Conservation (phyloP, 1,284 basidiomycete genomes). For the Prillingera fragicola region DNA sequence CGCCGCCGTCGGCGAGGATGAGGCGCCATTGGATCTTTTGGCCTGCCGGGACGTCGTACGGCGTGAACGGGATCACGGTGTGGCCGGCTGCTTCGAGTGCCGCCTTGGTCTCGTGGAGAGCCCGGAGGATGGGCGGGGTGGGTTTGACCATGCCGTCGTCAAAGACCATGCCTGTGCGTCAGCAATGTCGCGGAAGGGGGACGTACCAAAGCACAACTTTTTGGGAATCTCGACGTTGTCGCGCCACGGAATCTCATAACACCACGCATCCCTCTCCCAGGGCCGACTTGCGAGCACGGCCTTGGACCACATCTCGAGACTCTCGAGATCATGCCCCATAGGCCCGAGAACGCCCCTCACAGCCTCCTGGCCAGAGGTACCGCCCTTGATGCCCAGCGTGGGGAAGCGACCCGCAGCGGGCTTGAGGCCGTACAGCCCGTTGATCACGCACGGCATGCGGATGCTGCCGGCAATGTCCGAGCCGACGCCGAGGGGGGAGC, state of each 20-base stretch:
- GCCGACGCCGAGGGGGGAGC: constrained; percentile 60
- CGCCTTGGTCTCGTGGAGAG: constrained; percentile 55
- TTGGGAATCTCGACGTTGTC: constrained; percentile 57
- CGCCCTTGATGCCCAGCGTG: constrained; percentile 59
- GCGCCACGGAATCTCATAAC: constrained; percentile 60
- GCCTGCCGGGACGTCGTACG: constrained; percentile 4
- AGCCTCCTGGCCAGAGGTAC: constrained; percentile 63
- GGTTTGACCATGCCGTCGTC: constrained; percentile 60
- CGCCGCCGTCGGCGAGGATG: constrained; percentile 21
- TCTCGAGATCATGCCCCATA: constrained; percentile 56
- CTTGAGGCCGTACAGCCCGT: constrained; percentile 62
- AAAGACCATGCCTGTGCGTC: constrained; percentile 21
- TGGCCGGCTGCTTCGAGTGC: constrained; percentile 63
- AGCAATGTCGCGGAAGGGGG: not conserved
- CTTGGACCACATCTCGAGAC: constrained; percentile 60
- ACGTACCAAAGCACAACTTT: constrained; percentile 57
- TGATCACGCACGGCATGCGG: constrained; percentile 60
- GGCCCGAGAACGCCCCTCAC: constrained; percentile 66
- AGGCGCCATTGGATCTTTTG: not conserved
- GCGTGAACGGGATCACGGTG: constrained; percentile 49
- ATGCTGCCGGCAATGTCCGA: constrained; percentile 69
- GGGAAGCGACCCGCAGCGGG: constrained; percentile 66
- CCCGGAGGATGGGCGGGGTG: constrained; percentile 63
- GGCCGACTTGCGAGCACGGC: constrained; percentile 51
- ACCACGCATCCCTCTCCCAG: constrained; percentile 63